Percentiles rank a stretch among this genome's conserved stretches.
phyloP scores from a whole-genome alignment of 2,329 filamentous ascomycete species.

The Fusarium mundagurra region DNA sequence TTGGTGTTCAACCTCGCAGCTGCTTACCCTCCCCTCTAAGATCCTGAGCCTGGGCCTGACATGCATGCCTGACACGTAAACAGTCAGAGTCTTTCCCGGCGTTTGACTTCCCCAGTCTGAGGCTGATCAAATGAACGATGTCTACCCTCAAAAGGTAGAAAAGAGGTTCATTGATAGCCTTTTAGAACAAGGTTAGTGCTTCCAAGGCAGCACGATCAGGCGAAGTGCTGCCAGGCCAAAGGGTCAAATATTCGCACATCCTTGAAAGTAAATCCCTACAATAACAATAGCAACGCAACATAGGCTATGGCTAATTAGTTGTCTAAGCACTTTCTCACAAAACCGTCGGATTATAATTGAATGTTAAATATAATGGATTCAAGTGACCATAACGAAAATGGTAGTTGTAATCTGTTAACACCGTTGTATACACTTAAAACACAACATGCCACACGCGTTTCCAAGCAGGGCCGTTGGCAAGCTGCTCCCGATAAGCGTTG shows the following conservation, averaged over 20 bases:
- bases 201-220: neutral
- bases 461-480: constrained; percentile 60
- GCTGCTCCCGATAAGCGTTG: constrained; percentile 56
- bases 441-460: constrained; percentile 45
- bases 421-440: constrained; percentile 37
- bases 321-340: rapidly evolving
- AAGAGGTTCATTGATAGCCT: neutral
- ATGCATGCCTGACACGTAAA: neutral
- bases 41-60: no score
- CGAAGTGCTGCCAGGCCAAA: neutral
- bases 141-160: no score
- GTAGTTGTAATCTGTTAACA: neutral
- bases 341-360: rapidly evolving
- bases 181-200: no score
- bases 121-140: neutral
- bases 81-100: neutral
- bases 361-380: neutral
- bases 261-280: neutral
- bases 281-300: neutral
- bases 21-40: neutral
- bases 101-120: neutral
- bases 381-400: neutral
- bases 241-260: no score
- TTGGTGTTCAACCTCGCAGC: neutral
- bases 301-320: rapidly evolving